A percentile compares a stretch with the other conserved stretches of the same genome.
phyloP scores from a whole-genome alignment of 148 eudicot genomes.

The Salicornia ramosissima region DNA sequence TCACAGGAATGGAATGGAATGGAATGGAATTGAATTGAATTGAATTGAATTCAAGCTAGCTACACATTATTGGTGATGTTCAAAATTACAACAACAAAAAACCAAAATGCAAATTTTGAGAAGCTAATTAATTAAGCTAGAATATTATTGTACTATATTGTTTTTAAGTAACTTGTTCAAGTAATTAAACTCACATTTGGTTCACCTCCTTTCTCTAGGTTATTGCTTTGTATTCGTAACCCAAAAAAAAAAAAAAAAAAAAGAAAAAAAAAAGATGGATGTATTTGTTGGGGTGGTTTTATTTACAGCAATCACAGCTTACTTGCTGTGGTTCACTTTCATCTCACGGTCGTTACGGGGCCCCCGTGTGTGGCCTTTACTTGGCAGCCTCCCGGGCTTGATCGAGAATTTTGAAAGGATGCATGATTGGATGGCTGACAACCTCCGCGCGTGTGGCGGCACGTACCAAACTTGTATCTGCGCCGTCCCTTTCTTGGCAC shows the following conservation, averaged over 20 bases:
- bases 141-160: no score
- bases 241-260: no score
- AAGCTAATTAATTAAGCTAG: no score
- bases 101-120: not conserved
- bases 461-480: conserved; percentile 94
- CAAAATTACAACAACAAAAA: not conserved
- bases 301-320: conserved; percentile 44
- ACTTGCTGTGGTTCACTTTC: conserved; percentile 86
- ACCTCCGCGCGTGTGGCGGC: conserved; percentile 80
- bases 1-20: no score
- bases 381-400: conserved; percentile 82
- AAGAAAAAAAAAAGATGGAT: conserved; percentile 42
- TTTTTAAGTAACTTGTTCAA: no score
- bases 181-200: no score
- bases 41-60: no score
- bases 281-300: conserved; percentile 41
- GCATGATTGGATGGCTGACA: conserved; percentile 93
- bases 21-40: no score
- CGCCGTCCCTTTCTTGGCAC: conserved; percentile 76
- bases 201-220: no score
- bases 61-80: not conserved
- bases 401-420: conserved; percentile 72
- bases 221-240: no score
- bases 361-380: conserved; percentile 84
- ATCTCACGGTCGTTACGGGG: conserved; percentile 73